Conservation (phyloP, 2,329 filamentous ascomycete species). For the Aspergillus pseudotamarii region DNA sequence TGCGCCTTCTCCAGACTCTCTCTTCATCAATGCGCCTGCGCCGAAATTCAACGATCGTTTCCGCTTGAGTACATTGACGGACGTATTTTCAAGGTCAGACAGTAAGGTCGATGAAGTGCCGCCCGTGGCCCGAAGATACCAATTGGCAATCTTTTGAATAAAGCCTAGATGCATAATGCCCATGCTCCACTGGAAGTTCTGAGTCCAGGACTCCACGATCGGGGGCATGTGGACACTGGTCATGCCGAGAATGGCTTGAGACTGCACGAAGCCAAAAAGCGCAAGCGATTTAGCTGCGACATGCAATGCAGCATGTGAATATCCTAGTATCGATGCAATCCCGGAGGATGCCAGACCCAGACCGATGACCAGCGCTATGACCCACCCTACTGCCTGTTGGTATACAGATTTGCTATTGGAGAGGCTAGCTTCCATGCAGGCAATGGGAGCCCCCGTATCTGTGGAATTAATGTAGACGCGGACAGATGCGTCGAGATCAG, state of each 20-base stretch:
- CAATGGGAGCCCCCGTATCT: slow-evolving; percentile 65
- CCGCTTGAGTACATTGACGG: slow-evolving; percentile 78
- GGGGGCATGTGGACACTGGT: slow-evolving; percentile 79
- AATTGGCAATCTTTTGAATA: slow-evolving; percentile 83
- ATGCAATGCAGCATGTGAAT: slow-evolving; percentile 91
- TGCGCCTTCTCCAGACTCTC: slow-evolving; percentile 40
- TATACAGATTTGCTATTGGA: slow-evolving; percentile 93
- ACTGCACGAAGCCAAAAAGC: slow-evolving; percentile 90
- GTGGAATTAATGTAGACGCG: slow-evolving; percentile 77
- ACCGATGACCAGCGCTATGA: slow-evolving; percentile 82
- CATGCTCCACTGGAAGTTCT: slow-evolving; percentile 98
- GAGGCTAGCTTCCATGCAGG: slow-evolving; percentile 83
- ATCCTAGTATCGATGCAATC: slow-evolving; percentile 82
- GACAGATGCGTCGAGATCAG: slow-evolving; percentile 85
- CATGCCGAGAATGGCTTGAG: slow-evolving; percentile 87
- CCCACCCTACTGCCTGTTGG: slow-evolving; percentile 84
- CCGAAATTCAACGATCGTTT: slow-evolving; percentile 49
- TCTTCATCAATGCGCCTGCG: slow-evolving; percentile 40
- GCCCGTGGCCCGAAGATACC: slow-evolving; percentile 92
- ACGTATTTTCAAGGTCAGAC: slow-evolving; percentile 70
- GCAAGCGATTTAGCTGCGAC: slow-evolving; percentile 89
- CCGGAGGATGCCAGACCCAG: slow-evolving; percentile 81
- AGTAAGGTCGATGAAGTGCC: slow-evolving; percentile 79
- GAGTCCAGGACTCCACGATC: slow-evolving; percentile 87
- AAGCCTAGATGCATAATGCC: slow-evolving; percentile 86